Conservation (phyloP, 345 rosid genomes). For the Geranium rotundifolium region DNA sequence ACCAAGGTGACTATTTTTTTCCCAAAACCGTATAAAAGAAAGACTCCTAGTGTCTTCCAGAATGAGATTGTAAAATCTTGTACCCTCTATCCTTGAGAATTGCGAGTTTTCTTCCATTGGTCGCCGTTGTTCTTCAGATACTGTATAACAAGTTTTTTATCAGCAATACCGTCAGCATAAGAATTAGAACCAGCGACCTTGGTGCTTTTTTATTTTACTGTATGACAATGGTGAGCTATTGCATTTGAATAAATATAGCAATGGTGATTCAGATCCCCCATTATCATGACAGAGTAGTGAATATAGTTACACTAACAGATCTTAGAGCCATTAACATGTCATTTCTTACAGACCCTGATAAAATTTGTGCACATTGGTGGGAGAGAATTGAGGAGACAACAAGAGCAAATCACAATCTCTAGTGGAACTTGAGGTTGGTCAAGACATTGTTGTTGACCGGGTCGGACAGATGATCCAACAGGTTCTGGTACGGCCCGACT, state of each 20-base stretch:
- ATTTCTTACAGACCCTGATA: constrained; percentile 29
- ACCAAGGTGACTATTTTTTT: not conserved
- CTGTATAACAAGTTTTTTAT: too few species aligned
- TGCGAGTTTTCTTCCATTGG: not conserved
- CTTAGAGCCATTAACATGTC: constrained; percentile 16
- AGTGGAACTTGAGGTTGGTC: constrained; percentile 95
- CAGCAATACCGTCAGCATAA: too few species aligned
- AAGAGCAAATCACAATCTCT: constrained; percentile 8
- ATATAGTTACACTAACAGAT: constrained; percentile 1
- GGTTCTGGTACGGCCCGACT: constrained; percentile 92
- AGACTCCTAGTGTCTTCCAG: not conserved
- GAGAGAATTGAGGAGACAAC: not conserved
- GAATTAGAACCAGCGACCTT: too few species aligned
- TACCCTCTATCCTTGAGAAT: not conserved
- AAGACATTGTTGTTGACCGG: constrained; percentile 87
- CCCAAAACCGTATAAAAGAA: not conserved
- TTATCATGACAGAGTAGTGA: too few species aligned
- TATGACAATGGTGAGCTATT: too few species aligned
- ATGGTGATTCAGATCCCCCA: not conserved
- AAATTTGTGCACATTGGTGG: not conserved
- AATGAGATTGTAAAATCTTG: not conserved
- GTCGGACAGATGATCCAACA: constrained; percentile 86
- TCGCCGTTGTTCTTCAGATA: too few species aligned
- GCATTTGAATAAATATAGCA: too few species aligned
- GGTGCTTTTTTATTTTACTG: too few species aligned